Evolutionary conservation across 1,139 yeast genomes (phyloP), one percentile per base, ranked within the genome.

Genomic region (Blastobotrys niveus): DNA sequence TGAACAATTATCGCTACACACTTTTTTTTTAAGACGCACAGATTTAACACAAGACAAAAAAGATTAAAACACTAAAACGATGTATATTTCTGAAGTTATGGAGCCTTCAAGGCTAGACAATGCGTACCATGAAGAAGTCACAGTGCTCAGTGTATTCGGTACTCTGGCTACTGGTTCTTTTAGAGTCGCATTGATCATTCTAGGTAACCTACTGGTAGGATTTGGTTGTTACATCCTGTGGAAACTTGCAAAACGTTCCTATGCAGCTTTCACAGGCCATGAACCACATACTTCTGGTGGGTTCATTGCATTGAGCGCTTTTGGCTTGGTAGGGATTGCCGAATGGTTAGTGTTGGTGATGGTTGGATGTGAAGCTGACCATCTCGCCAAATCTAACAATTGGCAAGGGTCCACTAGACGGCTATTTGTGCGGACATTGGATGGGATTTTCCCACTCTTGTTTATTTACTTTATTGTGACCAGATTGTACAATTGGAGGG

Each of bases 281-380:
- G 45, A 42, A n/a, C 37, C 41, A 5, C 36, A 42, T 14, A 21
- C 40, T n/a, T 15, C 38, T 6, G 45, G 45, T 3, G 45, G 45
- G n/a, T 5, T 42, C 2, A 42, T 42, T 37, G 29, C 39, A 22
- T 14, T 42, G 20, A 25, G 14, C 12, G 37, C 31, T 8, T 42
- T 42, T 29, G 37, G 34, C 18, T 6, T 37, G 14, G 19, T 42
- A 18, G 45, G 41, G 3, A 2, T 31, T 7, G 31, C 26, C 3
- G 38, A 42, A 36, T 42, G 41, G 40, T 10, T 30, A 2, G 31
- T 36, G 12, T 31, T 42, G 20, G 38, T 31, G 27, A 9, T 36
- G 14, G 41, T 42, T 6, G 37, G 33, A n/a, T 31, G 29, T 7
- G 29, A 42, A 37, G 45, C 33, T 14, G 29, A 42, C 18, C 40